These are phyloP conservation scores for Lasiosphaeriaceae sp. DNA, from an alignment of 495 filamentous ascomycete genomes.

Conservation along the genomic window DNA sequence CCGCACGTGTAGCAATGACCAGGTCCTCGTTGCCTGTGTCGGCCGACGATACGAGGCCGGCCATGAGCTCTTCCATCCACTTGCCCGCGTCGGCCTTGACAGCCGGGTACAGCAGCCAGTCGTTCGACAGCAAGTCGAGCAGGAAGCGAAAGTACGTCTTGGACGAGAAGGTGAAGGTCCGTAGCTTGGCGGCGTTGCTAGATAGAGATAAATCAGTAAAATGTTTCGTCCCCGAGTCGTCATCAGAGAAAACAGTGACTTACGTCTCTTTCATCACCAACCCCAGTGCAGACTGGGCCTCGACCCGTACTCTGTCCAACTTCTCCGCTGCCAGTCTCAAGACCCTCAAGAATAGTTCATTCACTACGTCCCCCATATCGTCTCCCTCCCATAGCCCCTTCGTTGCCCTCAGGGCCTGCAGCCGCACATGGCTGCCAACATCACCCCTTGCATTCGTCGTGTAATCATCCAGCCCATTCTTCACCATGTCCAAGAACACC, in stretches of 20 bases:
- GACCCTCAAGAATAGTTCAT: constrained; percentile 43
- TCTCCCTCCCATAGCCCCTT: constrained; percentile 35
- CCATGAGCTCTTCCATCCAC: constrained; percentile 52
- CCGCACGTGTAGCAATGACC: constrained; percentile 66
- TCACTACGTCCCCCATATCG: constrained; percentile 12
- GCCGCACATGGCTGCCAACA: constrained; percentile 75
- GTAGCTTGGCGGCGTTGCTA: constrained; percentile 26
- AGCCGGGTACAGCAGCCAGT: constrained; percentile 23
- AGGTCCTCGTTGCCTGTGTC: constrained; percentile 81
- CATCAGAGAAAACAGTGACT: constrained; percentile 3
- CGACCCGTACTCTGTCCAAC: constrained; percentile 76
- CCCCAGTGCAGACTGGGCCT: constrained; percentile 52
- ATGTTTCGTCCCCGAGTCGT: background rate
- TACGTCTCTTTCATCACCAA: constrained; percentile 31
- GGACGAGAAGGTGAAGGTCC: constrained; percentile 43
- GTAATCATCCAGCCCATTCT: constrained; percentile 73
- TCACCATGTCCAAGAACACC: constrained; percentile 38
- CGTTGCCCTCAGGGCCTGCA: constrained; percentile 69
- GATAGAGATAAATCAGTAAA: constrained; percentile 7
- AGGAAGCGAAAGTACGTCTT: constrained; percentile 48
- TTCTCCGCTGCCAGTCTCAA: constrained; percentile 78
- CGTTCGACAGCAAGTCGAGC: constrained; percentile 34
- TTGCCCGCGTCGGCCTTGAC: constrained; percentile 14
- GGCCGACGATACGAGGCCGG: constrained; percentile 77
- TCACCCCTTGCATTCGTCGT: constrained; percentile 83